Percentiles rank a stretch among this genome's conserved stretches.
Evolutionary conservation across 2,329 filamentous ascomycete genomes (phyloP).

Genomic region (Aspergillus versicolor): DNA sequence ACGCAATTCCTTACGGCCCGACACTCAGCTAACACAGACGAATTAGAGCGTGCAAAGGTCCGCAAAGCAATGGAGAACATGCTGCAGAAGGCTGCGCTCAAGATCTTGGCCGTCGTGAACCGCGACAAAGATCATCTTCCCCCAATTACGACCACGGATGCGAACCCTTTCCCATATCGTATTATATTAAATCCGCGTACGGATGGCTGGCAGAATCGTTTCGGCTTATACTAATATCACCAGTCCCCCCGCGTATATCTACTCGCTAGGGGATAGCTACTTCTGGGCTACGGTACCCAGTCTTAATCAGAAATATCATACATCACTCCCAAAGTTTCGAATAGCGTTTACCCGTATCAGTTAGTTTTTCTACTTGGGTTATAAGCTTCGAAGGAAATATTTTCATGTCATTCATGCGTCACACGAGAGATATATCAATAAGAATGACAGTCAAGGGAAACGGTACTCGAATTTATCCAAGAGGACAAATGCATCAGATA

Average conservation of each 20-base stretch:
- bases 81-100: slow-evolving; percentile 80
- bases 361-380: background rate
- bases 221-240: slow-evolving; percentile 66
- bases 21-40: background rate
- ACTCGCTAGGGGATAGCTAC: background rate
- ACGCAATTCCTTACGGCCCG: background rate
- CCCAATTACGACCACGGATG: slow-evolving; percentile 86
- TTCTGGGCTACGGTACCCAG: slow-evolving; percentile 18
- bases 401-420: slow-evolving; percentile 2
- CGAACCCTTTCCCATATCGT: slow-evolving; percentile 93
- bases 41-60: slow-evolving; percentile 82
- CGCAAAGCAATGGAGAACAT: slow-evolving; percentile 88
- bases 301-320: background rate
- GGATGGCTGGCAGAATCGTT: slow-evolving; percentile 74
- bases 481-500: slow-evolving; percentile 21
- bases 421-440: background rate
- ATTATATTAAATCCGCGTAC: slow-evolving; percentile 84
- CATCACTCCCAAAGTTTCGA: background rate
- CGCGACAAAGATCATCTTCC: slow-evolving; percentile 93
- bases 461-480: slow-evolving; percentile 22
- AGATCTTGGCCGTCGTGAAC: slow-evolving; percentile 85
- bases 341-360: background rate
- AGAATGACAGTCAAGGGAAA: slow-evolving; percentile 3
- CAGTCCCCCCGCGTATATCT: background rate
- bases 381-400: background rate